Evolutionary conservation across 2,329 filamentous ascomycete genomes (phyloP).

Genomic region (Epichloe hybrida): DNA sequence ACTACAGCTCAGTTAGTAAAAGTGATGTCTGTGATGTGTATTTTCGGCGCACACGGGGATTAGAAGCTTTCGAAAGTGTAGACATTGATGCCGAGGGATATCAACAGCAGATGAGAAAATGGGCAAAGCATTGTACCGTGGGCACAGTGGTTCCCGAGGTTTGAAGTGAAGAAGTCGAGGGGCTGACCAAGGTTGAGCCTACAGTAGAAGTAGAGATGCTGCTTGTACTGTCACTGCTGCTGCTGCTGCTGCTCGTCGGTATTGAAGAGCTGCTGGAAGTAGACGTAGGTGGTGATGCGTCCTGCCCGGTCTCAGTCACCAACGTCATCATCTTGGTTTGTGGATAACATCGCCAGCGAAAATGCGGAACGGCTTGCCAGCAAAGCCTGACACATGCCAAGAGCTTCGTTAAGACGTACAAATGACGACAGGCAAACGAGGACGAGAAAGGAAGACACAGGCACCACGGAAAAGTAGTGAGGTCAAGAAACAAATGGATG

Average conservation of each 20-base stretch:
- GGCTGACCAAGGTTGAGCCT: constrained; percentile 14
- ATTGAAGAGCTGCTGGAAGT: constrained; percentile 11
- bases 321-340: constrained; percentile 16
- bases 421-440: constrained; percentile 1
- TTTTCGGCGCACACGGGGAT: neutral
- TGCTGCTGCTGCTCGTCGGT: constrained; percentile 9
- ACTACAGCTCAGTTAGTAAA: neutral
- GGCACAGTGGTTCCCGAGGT: neutral
- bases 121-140: neutral
- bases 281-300: constrained; percentile 13
- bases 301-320: constrained; percentile 24
- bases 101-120: neutral
- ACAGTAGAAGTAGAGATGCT: constrained; percentile 22
- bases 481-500: no score
- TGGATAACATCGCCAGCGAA: neutral
- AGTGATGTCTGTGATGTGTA: neutral
- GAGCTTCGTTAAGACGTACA: neutral
- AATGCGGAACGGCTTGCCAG: constrained; percentile 7
- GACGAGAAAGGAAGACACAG: neutral
- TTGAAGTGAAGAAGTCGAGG: neutral
- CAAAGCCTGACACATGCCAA: constrained; percentile 7
- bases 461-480: no score
- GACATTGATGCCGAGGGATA: no score
- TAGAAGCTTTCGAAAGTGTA: neutral
- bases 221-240: constrained; percentile 10